phyloP scores from a whole-genome alignment of 352 stramenopile genomes.

The Nannochloropsis limnetica region DNA sequence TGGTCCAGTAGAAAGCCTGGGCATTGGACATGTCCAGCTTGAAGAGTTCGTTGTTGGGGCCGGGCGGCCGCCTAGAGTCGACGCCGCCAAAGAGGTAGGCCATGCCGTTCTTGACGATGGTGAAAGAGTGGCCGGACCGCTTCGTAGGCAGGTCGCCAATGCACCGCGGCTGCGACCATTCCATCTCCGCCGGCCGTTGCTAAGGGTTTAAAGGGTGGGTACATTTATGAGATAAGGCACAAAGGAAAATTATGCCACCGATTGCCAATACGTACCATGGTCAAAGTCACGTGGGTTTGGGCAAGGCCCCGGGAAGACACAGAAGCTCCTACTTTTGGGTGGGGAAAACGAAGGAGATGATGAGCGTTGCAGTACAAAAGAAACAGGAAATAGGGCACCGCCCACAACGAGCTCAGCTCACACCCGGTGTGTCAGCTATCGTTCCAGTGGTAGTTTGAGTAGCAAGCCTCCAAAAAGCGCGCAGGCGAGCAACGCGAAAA shows the following conservation, averaged over 20 bases:
- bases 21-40: slow-evolving; percentile 76
- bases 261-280: neutral
- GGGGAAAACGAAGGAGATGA: neutral
- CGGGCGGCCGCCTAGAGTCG: slow-evolving; percentile 75
- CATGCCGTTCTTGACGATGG: slow-evolving; percentile 69
- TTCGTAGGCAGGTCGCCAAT: slow-evolving; percentile 81
- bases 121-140: slow-evolving; percentile 85
- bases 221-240: neutral
- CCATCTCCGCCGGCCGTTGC: slow-evolving; percentile 66
- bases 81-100: slow-evolving; percentile 83
- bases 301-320: neutral
- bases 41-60: slow-evolving; percentile 83
- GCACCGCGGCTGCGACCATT: slow-evolving; percentile 75
- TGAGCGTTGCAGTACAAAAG: neutral
- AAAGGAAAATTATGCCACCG: neutral
- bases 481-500: too few species aligned
- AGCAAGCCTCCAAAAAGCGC: too few species aligned
- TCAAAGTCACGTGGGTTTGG: neutral
- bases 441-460: too few species aligned
- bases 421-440: too few species aligned
- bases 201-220: slow-evolving; percentile 21
- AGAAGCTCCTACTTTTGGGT: neutral
- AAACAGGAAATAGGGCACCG: neutral
- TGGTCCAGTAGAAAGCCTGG: slow-evolving; percentile 58
- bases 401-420: too few species aligned